Conservation (phyloP, 2,329 filamentous ascomycete species). For the Akanthomyces muscarius region DNA sequence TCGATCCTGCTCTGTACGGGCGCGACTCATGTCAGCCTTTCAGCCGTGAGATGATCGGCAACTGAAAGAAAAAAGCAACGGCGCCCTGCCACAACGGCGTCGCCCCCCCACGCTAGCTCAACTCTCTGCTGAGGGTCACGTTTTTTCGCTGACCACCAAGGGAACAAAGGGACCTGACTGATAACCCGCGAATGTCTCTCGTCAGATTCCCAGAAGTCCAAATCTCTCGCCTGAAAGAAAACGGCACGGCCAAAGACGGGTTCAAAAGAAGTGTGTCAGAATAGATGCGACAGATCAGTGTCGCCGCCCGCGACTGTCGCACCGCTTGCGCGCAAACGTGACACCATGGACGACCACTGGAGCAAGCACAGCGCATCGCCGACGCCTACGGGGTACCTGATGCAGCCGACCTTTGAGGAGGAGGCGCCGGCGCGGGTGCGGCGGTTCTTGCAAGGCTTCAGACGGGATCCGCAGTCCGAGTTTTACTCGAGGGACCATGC, state of each 20-base stretch:
- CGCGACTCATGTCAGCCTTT: background rate
- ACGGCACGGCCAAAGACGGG: background rate
- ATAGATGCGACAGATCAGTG: background rate
- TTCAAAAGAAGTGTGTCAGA: no score
- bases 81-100: background rate
- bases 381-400: background rate
- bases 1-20: no score
- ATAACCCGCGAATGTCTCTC: background rate
- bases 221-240: background rate
- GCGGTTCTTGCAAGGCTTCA: constrained; percentile 14
- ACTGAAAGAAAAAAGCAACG: background rate
- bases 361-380: background rate
- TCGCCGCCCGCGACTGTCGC: background rate
- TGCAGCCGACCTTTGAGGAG: background rate
- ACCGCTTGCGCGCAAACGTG: background rate
- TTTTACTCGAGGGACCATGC: constrained; percentile 7
- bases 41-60: constrained; percentile 1
- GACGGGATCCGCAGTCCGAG: constrained; percentile 11
- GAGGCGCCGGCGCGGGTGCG: background rate
- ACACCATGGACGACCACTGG: constrained; percentile 2
- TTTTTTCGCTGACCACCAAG: constrained; percentile 5
- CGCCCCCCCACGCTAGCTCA: background rate
- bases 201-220: background rate
- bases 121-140: constrained; percentile 4
- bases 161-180: background rate